These are phyloP conservation scores for Penicillium frequentans DNA, from an alignment of 2,329 filamentous ascomycete species.

Conservation along the genomic window DNA sequence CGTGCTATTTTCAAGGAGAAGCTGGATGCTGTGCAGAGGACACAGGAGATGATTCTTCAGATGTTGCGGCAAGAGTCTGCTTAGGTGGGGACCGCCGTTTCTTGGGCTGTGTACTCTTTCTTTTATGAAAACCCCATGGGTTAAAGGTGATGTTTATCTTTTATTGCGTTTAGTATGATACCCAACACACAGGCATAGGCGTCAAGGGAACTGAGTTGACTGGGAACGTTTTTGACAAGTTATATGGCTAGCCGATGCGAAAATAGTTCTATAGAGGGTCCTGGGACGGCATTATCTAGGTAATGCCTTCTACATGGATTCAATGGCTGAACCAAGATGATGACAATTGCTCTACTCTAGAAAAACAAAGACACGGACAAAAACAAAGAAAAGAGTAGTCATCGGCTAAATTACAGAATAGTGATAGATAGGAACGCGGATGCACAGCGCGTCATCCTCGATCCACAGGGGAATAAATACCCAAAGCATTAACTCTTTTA, in stretches of 20 bases:
- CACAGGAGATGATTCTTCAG: conserved; percentile 43
- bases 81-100: conserved; percentile 10
- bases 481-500: conserved; percentile 16
- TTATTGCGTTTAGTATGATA: not conserved
- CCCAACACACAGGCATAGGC: not conserved
- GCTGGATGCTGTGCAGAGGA: conserved; percentile 39
- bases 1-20: conserved; percentile 35
- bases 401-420: conserved; percentile 42
- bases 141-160: not conserved
- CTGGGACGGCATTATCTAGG: not conserved
- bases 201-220: too few relatives aligned
- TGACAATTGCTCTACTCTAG: conserved; percentile 29
- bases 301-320: not conserved
- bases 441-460: conserved; percentile 3
- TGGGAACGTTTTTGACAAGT: too few relatives aligned
- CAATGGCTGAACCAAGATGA: conserved; percentile 3
- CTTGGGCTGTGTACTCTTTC: not conserved
- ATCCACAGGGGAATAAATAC: not conserved
- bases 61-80: conserved; percentile 39
- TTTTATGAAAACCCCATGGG: not conserved
- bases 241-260: too few relatives aligned
- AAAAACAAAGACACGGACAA: conserved; percentile 13
- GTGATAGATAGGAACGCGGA: conserved; percentile 26
- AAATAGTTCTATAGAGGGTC: too few relatives aligned
- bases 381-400: conserved; percentile 29